Base-by-base conservation (phyloP, 1,284 basidiomycete genomes). In the Irpex sp. region DNA sequence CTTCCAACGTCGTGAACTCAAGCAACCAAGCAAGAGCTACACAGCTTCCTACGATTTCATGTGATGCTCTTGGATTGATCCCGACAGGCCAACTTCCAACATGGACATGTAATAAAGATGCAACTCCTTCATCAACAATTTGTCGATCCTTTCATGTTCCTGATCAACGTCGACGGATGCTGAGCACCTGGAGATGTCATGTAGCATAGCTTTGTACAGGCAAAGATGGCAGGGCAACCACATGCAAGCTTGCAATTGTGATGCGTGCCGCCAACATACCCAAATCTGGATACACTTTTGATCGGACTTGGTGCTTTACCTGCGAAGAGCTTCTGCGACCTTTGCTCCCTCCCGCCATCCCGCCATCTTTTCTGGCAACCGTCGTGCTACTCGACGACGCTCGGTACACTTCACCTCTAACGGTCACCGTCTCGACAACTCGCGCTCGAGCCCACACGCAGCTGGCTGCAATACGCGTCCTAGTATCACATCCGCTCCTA, bases 391-490 rank as follows among this genome's bases (percentile, higher is more conserved):
- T 18, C 18, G 8, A 35, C 52, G 28, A 54, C 10, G 21, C 48
- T 18, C n/a, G 48, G 48, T 16, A 10, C 9, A 51, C 48, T 28
- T 12, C 52, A 28, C 18, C 1, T 36, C 33, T 54, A 28, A 16
- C 21, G 33, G 21, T 14, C 12, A 36, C 12, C 52, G 3, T 10
- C 52, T 54, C 52, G 23, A 54, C 3, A 28, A 35, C n/a, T 36
- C 39, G 28, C 14, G 52, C 21, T 54, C 52, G 28, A 54, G 18
- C 35, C 54, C 19, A 12, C 61, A 33, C 59, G 58, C 58, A 60
- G 62, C 62, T 63, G 62, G 62, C 62, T 62, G 61, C 61, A 42
- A 23, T 49, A 35, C 21, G 45, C 19, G 37, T 36, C 37, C 33
- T 54, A 33, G 28, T 33, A 45, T 48, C 52, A 57, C 39, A 45